Conservation (phyloP, 2,329 filamentous ascomycete species). For the Chaetomiaceae sp. region DNA sequence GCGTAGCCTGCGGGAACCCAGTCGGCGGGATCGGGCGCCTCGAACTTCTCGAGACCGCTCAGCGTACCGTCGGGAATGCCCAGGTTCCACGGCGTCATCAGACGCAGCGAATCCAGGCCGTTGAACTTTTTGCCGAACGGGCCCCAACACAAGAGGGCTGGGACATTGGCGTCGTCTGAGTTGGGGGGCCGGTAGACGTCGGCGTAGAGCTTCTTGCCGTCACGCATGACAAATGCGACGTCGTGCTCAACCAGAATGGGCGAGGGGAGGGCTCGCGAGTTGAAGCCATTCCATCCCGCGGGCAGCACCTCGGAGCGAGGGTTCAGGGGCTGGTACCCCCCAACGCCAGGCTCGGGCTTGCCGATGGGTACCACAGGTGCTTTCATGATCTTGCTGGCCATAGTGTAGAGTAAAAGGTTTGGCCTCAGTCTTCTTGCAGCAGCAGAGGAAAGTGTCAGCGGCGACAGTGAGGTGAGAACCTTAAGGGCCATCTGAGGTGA, state of each 20-base stretch:
- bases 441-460: no score
- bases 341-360: background rate
- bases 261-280: conserved; percentile 2
- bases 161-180: background rate
- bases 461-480: no score
- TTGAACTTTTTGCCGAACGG: conserved; percentile 7
- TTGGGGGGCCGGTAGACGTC: conserved; percentile 4
- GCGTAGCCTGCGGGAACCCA: conserved; percentile 2
- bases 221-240: background rate
- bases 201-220: conserved; percentile 6
- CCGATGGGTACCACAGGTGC: background rate
- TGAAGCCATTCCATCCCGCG: conserved; percentile 5
- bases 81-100: conserved; percentile 5
- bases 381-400: background rate
- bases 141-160: conserved; percentile 4
- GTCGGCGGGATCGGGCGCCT: conserved; percentile 5
- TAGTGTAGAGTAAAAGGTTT: background rate
- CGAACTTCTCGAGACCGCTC: conserved; percentile 4
- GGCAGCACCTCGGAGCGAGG: conserved; percentile 1
- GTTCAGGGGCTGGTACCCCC: conserved; percentile 1
- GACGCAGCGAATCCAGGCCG: background rate
- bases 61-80: conserved; percentile 4
- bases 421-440: no score
- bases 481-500: background rate
- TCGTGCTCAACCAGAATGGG: conserved; percentile 3